Conservation (phyloP, 805 yeast genomes). For the Komagataella populi region DNA sequence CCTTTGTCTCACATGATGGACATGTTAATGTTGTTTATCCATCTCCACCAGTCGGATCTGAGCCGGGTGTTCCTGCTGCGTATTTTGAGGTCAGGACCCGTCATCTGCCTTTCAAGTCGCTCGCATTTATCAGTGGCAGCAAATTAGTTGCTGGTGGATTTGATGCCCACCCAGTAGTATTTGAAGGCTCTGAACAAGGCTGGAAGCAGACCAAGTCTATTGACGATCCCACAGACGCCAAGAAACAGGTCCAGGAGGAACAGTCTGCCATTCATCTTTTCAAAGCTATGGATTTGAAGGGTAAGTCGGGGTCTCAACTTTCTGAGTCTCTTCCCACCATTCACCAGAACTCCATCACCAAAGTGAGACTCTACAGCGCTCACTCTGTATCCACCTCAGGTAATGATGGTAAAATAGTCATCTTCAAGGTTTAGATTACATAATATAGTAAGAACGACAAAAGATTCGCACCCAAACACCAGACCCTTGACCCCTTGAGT, state of each 20-base stretch:
- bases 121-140: slow-evolving; percentile 54
- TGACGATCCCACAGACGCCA: slow-evolving; percentile 40
- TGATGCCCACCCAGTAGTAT: slow-evolving; percentile 82
- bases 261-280: slow-evolving; percentile 86
- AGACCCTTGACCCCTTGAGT: neutral
- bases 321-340: slow-evolving; percentile 50
- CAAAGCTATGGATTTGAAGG: slow-evolving; percentile 90
- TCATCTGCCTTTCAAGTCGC: slow-evolving; percentile 67
- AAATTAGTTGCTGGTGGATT: slow-evolving; percentile 82
- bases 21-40: slow-evolving; percentile 74
- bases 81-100: slow-evolving; percentile 47
- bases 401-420: slow-evolving; percentile 82
- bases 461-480: neutral
- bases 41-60: slow-evolving; percentile 29
- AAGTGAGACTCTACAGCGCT: slow-evolving; percentile 37
- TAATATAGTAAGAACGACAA: neutral
- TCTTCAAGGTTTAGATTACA: slow-evolving; percentile 36
- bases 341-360: slow-evolving; percentile 83
- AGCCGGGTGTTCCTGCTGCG: slow-evolving; percentile 46
- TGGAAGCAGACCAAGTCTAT: slow-evolving; percentile 41
- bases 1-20: slow-evolving; percentile 79
- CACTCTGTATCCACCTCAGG: slow-evolving; percentile 57
- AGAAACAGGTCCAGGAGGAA: slow-evolving; percentile 40
- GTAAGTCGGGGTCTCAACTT: slow-evolving; percentile 37
- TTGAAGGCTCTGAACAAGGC: slow-evolving; percentile 58